A percentile compares a stretch with the other conserved stretches of the same genome.
phyloP scores from a whole-genome alignment of 163 green algal species.

The Scenedesmus sp. region DNA sequence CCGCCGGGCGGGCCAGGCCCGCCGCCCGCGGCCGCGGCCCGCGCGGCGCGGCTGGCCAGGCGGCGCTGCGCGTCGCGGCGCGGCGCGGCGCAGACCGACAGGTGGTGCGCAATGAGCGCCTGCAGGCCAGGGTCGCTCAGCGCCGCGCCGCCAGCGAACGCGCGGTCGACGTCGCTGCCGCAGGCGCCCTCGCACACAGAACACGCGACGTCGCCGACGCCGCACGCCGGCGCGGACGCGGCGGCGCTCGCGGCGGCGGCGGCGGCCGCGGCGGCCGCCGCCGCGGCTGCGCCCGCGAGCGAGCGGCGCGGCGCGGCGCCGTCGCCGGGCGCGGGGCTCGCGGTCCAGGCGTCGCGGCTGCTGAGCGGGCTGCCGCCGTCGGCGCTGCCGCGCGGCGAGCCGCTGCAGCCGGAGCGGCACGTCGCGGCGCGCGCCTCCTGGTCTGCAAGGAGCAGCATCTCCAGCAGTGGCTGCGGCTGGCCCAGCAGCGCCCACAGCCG shows the following conservation, averaged over 20 bases:
- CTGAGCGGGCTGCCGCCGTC: too few species aligned
- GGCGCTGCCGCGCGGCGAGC: too few species aligned
- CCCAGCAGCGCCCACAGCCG: constrained; percentile 28
- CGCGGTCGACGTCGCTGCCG: constrained; percentile 7
- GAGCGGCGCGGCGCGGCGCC: not conserved
- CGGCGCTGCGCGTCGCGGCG: not conserved
- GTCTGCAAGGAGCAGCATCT: constrained; percentile 40
- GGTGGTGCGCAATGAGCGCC: not conserved
- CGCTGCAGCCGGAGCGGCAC: not conserved
- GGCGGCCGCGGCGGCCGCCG: constrained; percentile 4
- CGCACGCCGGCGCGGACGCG: constrained; percentile 2
- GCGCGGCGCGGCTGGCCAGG: not conserved
- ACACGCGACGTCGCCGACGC: not conserved
- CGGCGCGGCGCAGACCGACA: not conserved
- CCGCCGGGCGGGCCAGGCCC: too few species aligned
- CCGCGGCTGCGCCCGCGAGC: not conserved
- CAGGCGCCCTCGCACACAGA: not conserved
- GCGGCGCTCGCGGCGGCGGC: not conserved
- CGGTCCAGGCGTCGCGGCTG: too few species aligned
- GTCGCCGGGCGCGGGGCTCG: not conserved
- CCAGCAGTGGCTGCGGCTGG: constrained; percentile 26
- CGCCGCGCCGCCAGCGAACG: not conserved
- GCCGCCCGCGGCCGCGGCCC: too few species aligned
- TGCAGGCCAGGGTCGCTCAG: constrained; percentile 24
- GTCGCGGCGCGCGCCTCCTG: constrained; percentile 20